A percentile compares a stretch with the other conserved stretches of the same genome.
Evolutionary conservation across 2,329 filamentous ascomycete genomes (phyloP).

Genomic region (Claviceps sp.): DNA sequence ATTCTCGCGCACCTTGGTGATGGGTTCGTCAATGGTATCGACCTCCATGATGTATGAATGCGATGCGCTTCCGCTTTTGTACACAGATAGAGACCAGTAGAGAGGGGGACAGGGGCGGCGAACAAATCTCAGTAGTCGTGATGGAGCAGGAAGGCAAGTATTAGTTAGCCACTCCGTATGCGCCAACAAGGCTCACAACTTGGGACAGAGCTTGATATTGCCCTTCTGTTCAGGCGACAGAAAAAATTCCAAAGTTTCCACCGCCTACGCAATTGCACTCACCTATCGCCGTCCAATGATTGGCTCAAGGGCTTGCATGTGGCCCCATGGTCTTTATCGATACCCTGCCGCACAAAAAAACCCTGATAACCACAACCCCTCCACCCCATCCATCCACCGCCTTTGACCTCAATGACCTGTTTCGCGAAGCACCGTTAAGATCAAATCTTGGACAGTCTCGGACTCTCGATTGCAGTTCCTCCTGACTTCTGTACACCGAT

Average conservation of each 20-base stretch:
- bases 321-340: constrained; percentile 10
- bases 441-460: not conserved
- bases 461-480: not conserved
- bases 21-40: constrained; percentile 21
- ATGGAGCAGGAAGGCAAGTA: not conserved
- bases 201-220: not conserved
- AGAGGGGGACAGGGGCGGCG: not conserved
- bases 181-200: not conserved
- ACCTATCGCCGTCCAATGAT: constrained; percentile 16
- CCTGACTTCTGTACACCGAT: not conserved
- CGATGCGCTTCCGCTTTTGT: constrained; percentile 6
- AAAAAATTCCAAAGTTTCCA: constrained; percentile 21
- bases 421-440: not conserved
- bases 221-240: constrained; percentile 1
- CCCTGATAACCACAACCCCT: constrained; percentile 25
- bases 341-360: constrained; percentile 23
- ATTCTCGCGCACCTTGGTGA: constrained; percentile 30
- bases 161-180: not conserved
- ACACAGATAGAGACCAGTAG: too few relatives aligned
- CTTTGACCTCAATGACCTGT: constrained; percentile 6
- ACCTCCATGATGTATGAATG: constrained; percentile 22
- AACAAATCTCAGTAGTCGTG: not conserved
- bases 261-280: constrained; percentile 9
- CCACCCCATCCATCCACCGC: constrained; percentile 14
- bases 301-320: constrained; percentile 7